Conservation (phyloP, 78 protist species). For the Dictyostelium brefeldianum region DNA sequence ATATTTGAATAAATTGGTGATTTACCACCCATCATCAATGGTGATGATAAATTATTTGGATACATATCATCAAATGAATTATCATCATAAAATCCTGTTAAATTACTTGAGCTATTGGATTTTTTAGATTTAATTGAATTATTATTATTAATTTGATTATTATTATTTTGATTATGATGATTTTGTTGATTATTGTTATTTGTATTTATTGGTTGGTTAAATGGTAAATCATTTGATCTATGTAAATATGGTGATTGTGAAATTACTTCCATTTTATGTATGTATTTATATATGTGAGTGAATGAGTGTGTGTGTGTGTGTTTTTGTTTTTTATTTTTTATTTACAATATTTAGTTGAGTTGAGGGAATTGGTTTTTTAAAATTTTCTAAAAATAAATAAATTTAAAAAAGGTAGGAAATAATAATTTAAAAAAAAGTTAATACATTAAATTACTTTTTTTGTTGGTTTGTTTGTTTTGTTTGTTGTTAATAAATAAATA, state of each 20-base stretch:
- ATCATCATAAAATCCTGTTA: background rate
- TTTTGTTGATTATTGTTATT: background rate
- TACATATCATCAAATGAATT: slow-evolving; percentile 2
- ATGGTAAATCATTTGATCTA: background rate
- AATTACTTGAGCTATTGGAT: background rate
- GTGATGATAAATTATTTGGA: slow-evolving; percentile 5
- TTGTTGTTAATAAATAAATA: too few species aligned
- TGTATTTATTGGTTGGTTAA: background rate
- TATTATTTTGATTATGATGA: background rate
- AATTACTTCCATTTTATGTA: slow-evolving; percentile 18
- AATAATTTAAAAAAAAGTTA: too few species aligned
- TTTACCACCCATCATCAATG: background rate
- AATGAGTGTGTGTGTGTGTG: too few species aligned
- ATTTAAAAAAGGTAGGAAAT: background rate
- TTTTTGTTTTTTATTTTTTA: background rate
- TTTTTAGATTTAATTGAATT: background rate
- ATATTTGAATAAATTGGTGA: too few species aligned
- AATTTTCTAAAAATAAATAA: background rate
- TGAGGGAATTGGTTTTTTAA: background rate
- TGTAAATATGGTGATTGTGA: slow-evolving; percentile 8
- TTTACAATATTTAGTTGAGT: background rate
- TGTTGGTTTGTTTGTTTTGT: too few species aligned
- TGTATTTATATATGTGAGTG: too few species aligned
- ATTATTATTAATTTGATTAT: background rate
- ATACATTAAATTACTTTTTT: too few species aligned